Evolutionary conservation across 2,329 filamentous ascomycete species (phyloP), one percentile per base, ranked within the genome.

Genomic region (Davidsoniella eucalypti): DNA sequence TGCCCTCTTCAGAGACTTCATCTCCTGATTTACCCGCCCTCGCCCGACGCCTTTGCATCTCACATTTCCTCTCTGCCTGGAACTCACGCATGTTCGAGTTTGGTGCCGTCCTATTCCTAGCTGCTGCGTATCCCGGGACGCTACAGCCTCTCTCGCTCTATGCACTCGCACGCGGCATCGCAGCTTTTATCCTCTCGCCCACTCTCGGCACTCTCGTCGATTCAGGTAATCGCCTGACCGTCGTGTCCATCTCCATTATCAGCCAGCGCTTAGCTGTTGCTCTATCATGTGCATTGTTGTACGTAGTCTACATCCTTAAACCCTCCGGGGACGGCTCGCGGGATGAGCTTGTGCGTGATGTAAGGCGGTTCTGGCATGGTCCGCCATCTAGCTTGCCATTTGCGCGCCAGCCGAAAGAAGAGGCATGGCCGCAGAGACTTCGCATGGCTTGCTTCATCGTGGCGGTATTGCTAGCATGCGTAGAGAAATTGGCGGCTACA

Each of bases 71-170:
- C 0, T 81, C 77, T 4, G 73, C 76, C 45, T 80, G 75, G 74
- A 82, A 80, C 60, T 74, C 76, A 0, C 72, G 78, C 17, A 63
- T 76, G 50, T 82, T 81, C 54, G 76, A 82, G 58, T 80, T 80
- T 51, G 77, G 69, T 26, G 71, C 74, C 5, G 72, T 80, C 4
- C 64, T 80, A 5, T 80, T 72, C 59, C 65, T 80, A 8, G 73
- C 75, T 0, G 61, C 67, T 1, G 68, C 75, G 43, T 80, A 69
- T 56, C 72, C 72, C 0, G 63, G 67, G 0, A 84, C 80, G 0
- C 64, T 87, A 18, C 67, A 82, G 18, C 80, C 76, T 36, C 70
- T 80, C 51, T 84, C 81, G 0, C 64, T 80, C n/a, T 87, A 86
- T 58, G 82, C 82, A 0, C 63, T 86, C 5, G 65, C 71, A 4